A percentile compares a stretch with the other conserved stretches of the same genome.
Conservation (phyloP, 2,329 filamentous ascomycete genomes). For the Talaromyces atroroseus region DNA sequence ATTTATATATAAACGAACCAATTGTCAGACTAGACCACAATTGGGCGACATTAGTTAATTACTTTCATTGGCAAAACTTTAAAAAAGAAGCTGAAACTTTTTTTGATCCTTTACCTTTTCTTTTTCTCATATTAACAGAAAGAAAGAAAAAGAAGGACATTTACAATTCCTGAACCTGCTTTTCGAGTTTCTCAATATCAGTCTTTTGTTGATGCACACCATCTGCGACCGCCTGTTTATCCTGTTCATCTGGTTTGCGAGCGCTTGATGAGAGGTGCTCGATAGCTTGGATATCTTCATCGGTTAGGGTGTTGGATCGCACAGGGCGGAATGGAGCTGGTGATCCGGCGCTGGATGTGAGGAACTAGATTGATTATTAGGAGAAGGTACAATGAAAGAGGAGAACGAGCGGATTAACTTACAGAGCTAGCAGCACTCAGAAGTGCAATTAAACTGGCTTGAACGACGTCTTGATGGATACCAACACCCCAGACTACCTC, state of each 20-base stretch:
- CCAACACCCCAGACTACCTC: slow-evolving; percentile 79
- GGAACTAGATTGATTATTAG: slow-evolving; percentile 52
- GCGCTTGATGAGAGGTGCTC: slow-evolving; percentile 32
- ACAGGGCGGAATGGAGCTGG: slow-evolving; percentile 59
- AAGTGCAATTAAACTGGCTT: slow-evolving; percentile 80
- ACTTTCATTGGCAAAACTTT: not conserved
- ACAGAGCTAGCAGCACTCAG: slow-evolving; percentile 81
- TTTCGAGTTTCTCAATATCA: slow-evolving; percentile 34
- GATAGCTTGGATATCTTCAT: slow-evolving; percentile 41
- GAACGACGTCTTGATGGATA: slow-evolving; percentile 87
- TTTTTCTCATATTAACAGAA: not conserved
- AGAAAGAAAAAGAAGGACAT: not conserved
- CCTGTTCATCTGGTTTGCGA: slow-evolving; percentile 13
- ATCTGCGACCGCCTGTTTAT: slow-evolving; percentile 19
- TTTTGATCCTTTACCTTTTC: not conserved
- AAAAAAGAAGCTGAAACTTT: not conserved
- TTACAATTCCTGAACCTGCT: slow-evolving; percentile 31
- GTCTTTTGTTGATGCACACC: slow-evolving; percentile 27
- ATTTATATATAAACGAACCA: not conserved
- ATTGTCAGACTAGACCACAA: not conserved
- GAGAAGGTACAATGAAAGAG: not conserved
- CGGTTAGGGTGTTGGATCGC: slow-evolving; percentile 47
- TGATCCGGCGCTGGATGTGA: slow-evolving; percentile 63
- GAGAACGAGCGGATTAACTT: slow-evolving; percentile 39
- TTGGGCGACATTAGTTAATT: not conserved